Evolutionary conservation across 805 yeast species (phyloP).

Genomic region (Clavispora asparagi): DNA sequence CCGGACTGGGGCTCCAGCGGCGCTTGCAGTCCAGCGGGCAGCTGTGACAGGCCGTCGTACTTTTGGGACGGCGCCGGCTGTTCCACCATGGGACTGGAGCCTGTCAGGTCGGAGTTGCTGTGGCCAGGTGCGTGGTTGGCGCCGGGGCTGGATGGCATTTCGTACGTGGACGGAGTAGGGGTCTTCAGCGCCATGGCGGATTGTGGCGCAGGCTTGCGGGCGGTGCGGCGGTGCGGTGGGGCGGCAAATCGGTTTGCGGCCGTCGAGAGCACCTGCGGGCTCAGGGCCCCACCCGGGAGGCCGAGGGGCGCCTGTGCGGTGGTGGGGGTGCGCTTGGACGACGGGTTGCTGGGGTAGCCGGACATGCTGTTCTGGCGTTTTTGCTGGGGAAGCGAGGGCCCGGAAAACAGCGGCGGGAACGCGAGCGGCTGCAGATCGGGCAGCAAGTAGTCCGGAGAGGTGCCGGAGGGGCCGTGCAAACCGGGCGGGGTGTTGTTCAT

Average conservation of each 20-base stretch:
- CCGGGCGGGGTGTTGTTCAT: constrained; percentile 11
- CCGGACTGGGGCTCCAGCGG: background rate
- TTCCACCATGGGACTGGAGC: constrained; percentile 27
- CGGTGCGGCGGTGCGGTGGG: constrained; percentile 2
- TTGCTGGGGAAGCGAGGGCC: constrained; percentile 17
- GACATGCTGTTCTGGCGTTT: constrained; percentile 39
- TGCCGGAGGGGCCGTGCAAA: background rate
- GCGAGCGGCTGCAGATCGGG: background rate
- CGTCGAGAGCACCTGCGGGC: constrained; percentile 5
- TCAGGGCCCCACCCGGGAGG: constrained; percentile 11
- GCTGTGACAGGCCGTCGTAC: background rate
- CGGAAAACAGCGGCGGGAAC: background rate
- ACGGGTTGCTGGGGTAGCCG: constrained; percentile 25
- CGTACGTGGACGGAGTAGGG: constrained; percentile 39
- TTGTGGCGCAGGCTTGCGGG: constrained; percentile 4
- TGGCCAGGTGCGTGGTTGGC: constrained; percentile 24
- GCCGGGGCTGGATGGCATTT: constrained; percentile 37
- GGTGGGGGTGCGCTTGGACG: constrained; percentile 32
- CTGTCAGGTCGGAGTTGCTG: constrained; percentile 38
- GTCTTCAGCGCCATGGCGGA: constrained; percentile 20
- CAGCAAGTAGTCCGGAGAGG: background rate
- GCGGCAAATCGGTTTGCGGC: constrained; percentile 1
- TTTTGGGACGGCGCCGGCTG: constrained; percentile 2
- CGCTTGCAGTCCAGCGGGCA: background rate
- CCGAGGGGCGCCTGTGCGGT: constrained; percentile 14